Conservation (phyloP, 2,329 filamentous ascomycete genomes). For the Neofusicoccum kwambonambiense region DNA sequence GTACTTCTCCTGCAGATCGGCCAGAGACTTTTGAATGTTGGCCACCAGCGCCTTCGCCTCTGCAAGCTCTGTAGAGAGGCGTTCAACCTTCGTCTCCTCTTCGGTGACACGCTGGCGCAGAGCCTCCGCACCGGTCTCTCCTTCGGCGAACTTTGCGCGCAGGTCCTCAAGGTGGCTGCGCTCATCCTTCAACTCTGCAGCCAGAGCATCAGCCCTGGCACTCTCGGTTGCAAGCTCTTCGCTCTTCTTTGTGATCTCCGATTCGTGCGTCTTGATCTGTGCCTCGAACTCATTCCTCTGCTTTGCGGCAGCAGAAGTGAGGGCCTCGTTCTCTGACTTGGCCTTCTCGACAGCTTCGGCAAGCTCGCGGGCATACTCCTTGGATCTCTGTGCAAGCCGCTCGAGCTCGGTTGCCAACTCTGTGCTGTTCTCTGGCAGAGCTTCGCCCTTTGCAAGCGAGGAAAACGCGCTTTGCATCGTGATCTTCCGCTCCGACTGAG, state of each 20-base stretch:
- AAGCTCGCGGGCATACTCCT: slow-evolving; percentile 45
- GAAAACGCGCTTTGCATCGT: slow-evolving; percentile 36
- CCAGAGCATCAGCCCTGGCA: slow-evolving; percentile 47
- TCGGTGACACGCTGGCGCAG: slow-evolving; percentile 73
- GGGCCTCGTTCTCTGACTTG: slow-evolving; percentile 46
- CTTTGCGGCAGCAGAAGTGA: slow-evolving; percentile 40
- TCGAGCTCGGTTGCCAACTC: slow-evolving; percentile 45
- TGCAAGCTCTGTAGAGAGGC: slow-evolving; percentile 68
- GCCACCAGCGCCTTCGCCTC: slow-evolving; percentile 74
- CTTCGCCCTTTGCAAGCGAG: slow-evolving; percentile 34
- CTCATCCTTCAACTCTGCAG: slow-evolving; percentile 60
- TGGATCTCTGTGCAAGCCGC: slow-evolving; percentile 42
- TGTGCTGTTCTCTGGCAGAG: slow-evolving; percentile 37
- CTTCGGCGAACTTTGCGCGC: slow-evolving; percentile 72
- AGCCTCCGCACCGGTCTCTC: slow-evolving; percentile 78
- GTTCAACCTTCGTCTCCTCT: slow-evolving; percentile 69
- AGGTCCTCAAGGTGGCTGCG: slow-evolving; percentile 68
- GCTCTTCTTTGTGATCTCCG: slow-evolving; percentile 34
- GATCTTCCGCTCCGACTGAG: slow-evolving; percentile 29
- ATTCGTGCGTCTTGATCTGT: slow-evolving; percentile 39
- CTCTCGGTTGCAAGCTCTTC: slow-evolving; percentile 50
- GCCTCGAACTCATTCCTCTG: slow-evolving; percentile 38
- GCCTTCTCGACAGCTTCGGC: slow-evolving; percentile 48
- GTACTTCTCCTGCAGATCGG: slow-evolving; percentile 65
- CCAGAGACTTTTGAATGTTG: slow-evolving; percentile 73